These are phyloP conservation scores for Monosporascus sp. DNA, from an alignment of 2,329 filamentous ascomycete species.

Conservation along the genomic window DNA sequence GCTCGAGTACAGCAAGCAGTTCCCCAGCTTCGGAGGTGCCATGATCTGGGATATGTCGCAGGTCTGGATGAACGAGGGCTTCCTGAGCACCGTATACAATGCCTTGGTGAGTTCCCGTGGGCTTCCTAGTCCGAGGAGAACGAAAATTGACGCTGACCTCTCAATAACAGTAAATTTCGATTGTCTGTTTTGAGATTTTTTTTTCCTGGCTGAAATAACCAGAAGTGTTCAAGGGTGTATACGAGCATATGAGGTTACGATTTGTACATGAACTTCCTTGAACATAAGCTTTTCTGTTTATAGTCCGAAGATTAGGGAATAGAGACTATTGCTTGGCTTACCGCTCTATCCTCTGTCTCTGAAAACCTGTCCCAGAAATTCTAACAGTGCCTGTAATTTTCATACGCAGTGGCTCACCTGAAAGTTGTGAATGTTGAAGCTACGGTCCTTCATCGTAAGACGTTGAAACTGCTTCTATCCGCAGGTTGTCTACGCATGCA, in stretches of 20 bases:
- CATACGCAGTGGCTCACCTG: too few relatives aligned
- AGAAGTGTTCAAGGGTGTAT: neutral
- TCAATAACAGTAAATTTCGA: neutral
- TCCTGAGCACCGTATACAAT: conserved; percentile 39
- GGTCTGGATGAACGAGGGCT: conserved; percentile 52
- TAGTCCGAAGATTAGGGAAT: too few relatives aligned
- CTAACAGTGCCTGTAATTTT: too few relatives aligned
- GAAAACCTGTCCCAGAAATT: too few relatives aligned
- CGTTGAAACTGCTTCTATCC: too few relatives aligned
- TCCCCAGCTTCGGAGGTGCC: conserved; percentile 57
- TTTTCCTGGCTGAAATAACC: too few relatives aligned
- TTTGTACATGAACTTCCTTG: neutral
- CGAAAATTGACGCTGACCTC: neutral
- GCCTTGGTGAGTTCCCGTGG: conserved; percentile 20
- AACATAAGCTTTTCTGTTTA: neutral
- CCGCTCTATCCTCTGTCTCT: too few relatives aligned
- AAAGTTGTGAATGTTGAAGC: too few relatives aligned
- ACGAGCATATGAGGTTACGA: neutral
- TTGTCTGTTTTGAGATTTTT: neutral
- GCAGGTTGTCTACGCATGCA: too few relatives aligned
- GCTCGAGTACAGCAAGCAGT: conserved; percentile 48
- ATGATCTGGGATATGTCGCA: conserved; percentile 67
- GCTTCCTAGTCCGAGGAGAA: neutral
- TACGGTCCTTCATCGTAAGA: too few relatives aligned
- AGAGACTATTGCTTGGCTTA: too few relatives aligned